phyloP scores from a whole-genome alignment of 768 basidiomycete genomes.

The Calocera viscosa region DNA sequence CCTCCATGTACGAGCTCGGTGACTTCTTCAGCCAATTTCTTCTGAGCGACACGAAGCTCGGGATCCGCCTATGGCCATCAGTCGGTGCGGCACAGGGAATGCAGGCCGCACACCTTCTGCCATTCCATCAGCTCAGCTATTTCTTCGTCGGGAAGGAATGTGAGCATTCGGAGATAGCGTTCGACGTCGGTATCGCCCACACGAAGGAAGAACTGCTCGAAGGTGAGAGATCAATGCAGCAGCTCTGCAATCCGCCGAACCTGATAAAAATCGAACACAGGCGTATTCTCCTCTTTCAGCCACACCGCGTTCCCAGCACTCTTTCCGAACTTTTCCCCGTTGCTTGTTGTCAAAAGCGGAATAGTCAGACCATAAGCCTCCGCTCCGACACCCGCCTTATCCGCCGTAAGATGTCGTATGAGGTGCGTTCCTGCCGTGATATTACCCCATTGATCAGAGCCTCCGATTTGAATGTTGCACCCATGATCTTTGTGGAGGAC shows the following conservation, averaged over 20 bases:
- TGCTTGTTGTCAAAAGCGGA: constrained; percentile 78
- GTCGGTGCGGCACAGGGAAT: neutral
- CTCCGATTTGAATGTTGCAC: constrained; percentile 84
- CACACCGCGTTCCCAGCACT: constrained; percentile 92
- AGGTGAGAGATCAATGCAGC: neutral
- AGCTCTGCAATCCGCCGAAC: constrained; percentile 32
- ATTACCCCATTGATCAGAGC: constrained; percentile 98
- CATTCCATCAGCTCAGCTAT: constrained; percentile 44
- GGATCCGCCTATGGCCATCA: constrained; percentile 26
- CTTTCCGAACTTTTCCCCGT: constrained; percentile 95
- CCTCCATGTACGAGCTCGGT: constrained; percentile 49
- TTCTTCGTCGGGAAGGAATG: constrained; percentile 48
- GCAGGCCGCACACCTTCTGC: constrained; percentile 41
- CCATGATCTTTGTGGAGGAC: constrained; percentile 49
- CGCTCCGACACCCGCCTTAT: neutral
- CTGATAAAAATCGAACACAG: constrained; percentile 90
- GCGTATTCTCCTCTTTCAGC: constrained; percentile 67
- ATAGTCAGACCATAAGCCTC: constrained; percentile 75
- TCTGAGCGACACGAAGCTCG: constrained; percentile 38
- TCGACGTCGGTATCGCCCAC: constrained; percentile 69
- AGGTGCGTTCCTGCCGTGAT: constrained; percentile 88
- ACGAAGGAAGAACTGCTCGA: constrained; percentile 71
- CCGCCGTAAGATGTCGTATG: constrained; percentile 39
- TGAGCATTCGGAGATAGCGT: constrained; percentile 70
- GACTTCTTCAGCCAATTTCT: constrained; percentile 42